Percentiles rank a stretch among this genome's conserved stretches.
phyloP scores from a whole-genome alignment of 139 green algal species.

The Coelastrella sp. region DNA sequence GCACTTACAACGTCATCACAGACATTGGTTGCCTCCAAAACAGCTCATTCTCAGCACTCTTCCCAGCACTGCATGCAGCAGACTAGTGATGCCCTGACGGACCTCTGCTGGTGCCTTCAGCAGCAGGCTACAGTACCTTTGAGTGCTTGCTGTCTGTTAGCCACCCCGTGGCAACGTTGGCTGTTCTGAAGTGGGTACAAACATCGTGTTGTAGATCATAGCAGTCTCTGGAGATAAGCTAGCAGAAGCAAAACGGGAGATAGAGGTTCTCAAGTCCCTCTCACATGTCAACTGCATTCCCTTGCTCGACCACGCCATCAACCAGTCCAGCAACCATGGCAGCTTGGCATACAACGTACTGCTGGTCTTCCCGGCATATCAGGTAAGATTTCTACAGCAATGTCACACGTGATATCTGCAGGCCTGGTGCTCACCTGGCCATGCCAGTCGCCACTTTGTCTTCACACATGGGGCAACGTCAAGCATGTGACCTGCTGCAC shows the following conservation, averaged over 20 bases:
- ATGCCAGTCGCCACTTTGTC: too few species aligned
- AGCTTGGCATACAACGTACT: conserved; percentile 8
- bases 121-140: background rate
- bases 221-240: conserved; percentile 59
- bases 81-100: background rate
- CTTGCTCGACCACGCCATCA: conserved; percentile 61
- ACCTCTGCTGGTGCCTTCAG: background rate
- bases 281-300: conserved; percentile 76
- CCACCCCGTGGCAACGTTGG: too few species aligned
- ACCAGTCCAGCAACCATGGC: background rate
- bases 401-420: background rate
- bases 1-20: too few species aligned
- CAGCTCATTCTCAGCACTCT: too few species aligned
- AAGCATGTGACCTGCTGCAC: too few species aligned
- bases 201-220: conserved; percentile 52
- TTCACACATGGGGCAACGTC: too few species aligned
- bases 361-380: conserved; percentile 52
- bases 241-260: conserved; percentile 55
- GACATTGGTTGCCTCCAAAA: too few species aligned
- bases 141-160: too few species aligned
- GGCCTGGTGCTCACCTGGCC: background rate
- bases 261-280: conserved; percentile 61
- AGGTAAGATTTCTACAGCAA: conserved; percentile 34
- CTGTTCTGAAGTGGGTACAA: background rate
- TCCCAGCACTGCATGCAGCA: background rate